These are phyloP conservation scores for Cicer pinnatifidum DNA, from an alignment of 306 rosid genomes.

Conservation along the genomic window DNA sequence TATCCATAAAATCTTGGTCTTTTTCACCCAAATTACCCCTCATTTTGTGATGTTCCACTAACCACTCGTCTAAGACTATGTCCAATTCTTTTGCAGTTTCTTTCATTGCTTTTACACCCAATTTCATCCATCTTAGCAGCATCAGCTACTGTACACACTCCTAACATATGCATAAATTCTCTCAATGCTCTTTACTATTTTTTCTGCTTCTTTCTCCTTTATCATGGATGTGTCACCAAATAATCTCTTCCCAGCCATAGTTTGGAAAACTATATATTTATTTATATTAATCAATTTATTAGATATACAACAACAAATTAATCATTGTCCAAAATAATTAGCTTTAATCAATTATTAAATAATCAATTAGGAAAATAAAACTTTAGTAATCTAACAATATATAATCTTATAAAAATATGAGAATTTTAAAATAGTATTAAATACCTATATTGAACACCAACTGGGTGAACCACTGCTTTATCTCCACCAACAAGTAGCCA, in stretches of 20 bases:
- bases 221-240: conserved; percentile 13
- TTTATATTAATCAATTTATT: not conserved
- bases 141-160: conserved; percentile 36
- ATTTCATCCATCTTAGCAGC: conserved; percentile 41
- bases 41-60: conserved; percentile 22
- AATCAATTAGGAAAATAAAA: too few species aligned
- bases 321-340: too few species aligned
- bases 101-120: conserved; percentile 37
- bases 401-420: not conserved
- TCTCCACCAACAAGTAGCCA: conserved; percentile 34
- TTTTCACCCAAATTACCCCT: conserved; percentile 10
- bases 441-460: conserved; percentile 29
- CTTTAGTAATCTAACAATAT: too few species aligned
- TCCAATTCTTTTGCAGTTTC: conserved; percentile 39
- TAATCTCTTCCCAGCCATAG: conserved; percentile 27
- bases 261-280: conserved; percentile 28
- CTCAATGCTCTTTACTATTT: not conserved
- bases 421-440: not conserved
- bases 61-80: conserved; percentile 38
- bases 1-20: conserved; percentile 36
- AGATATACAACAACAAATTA: not conserved
- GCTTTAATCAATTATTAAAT: too few species aligned
- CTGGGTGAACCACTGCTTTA: conserved; percentile 39
- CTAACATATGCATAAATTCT: conserved; percentile 23
- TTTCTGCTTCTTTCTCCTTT: conserved; percentile 13